A percentile compares a stretch with the other conserved stretches of the same genome.
Conservation (phyloP, 2,329 filamentous ascomycete species). For the Epichloe glyceriae region DNA sequence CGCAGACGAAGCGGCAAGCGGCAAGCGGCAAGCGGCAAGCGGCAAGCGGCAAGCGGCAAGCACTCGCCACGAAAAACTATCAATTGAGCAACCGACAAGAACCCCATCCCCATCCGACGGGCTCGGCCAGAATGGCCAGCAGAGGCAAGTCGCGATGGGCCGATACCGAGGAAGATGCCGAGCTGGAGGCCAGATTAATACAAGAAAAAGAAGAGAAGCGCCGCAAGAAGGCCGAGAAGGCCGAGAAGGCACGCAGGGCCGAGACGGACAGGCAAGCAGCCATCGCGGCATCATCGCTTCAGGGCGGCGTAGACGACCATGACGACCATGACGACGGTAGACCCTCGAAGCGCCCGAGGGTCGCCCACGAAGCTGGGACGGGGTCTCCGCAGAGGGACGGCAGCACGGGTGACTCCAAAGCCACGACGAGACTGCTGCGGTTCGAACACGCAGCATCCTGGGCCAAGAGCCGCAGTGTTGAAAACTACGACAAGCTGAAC, state of each 20-base stretch:
- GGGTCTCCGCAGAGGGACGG: neutral
- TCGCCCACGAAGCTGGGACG: constrained; percentile 33
- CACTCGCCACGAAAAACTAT: no score
- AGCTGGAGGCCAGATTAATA: constrained; percentile 57
- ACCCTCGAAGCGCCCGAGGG: constrained; percentile 49
- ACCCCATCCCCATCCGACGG: neutral
- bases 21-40: no score
- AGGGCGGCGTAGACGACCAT: constrained; percentile 9
- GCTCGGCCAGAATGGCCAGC: constrained; percentile 37
- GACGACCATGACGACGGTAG: constrained; percentile 22
- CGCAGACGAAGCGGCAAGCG: no score
- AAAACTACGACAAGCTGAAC: constrained; percentile 85
- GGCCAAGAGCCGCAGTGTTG: constrained; percentile 61
- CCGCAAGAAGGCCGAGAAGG: constrained; percentile 71
- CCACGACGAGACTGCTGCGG: constrained; percentile 49
- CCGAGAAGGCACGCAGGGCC: constrained; percentile 61
- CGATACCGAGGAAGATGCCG: constrained; percentile 68
- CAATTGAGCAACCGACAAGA: neutral
- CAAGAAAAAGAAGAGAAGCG: constrained; percentile 84
- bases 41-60: neutral
- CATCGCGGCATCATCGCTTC: neutral
- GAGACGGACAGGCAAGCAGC: constrained; percentile 26
- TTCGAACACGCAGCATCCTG: constrained; percentile 54
- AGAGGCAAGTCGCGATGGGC: constrained; percentile 73
- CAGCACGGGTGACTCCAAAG: neutral